Evolutionary conservation across 2,329 filamentous ascomycete species (phyloP).

Genomic region (Periconia sp.): DNA sequence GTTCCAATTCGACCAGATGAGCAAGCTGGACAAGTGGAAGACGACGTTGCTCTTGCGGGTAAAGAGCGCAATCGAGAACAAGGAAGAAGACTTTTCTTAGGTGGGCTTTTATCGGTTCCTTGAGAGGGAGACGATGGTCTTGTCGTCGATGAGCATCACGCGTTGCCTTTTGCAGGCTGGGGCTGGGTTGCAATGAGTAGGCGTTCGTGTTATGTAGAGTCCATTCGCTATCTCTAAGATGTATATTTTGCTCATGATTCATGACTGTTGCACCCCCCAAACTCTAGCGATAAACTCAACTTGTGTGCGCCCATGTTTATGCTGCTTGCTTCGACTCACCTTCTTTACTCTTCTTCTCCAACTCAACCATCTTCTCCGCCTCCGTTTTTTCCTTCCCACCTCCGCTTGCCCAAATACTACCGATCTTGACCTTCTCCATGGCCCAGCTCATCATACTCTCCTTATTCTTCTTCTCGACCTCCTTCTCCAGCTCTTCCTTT

Average conservation of each 20-base stretch:
- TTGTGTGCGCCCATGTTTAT: no score
- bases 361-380: slow-evolving; percentile 25
- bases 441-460: slow-evolving; percentile 51
- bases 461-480: slow-evolving; percentile 53
- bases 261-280: no score
- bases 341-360: slow-evolving; percentile 16
- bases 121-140: no score
- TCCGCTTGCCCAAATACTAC: slow-evolving; percentile 21
- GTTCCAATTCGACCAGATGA: slow-evolving; percentile 89
- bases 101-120: no score
- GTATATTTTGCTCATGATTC: no score
- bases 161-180: no score
- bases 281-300: no score
- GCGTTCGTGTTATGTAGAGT: no score
- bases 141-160: no score
- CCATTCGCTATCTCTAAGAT: no score
- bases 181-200: no score
- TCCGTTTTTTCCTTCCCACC: slow-evolving; percentile 19
- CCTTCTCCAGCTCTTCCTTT: slow-evolving; percentile 47
- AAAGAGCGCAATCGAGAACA: slow-evolving; percentile 81
- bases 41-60: slow-evolving; percentile 81
- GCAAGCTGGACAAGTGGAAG: slow-evolving; percentile 97
- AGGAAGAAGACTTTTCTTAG: slow-evolving; percentile 71
- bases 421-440: slow-evolving; percentile 47
- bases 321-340: no score